Base-by-base conservation (phyloP, 495 filamentous ascomycete species). In the Lepidopterella palustris region DNA sequence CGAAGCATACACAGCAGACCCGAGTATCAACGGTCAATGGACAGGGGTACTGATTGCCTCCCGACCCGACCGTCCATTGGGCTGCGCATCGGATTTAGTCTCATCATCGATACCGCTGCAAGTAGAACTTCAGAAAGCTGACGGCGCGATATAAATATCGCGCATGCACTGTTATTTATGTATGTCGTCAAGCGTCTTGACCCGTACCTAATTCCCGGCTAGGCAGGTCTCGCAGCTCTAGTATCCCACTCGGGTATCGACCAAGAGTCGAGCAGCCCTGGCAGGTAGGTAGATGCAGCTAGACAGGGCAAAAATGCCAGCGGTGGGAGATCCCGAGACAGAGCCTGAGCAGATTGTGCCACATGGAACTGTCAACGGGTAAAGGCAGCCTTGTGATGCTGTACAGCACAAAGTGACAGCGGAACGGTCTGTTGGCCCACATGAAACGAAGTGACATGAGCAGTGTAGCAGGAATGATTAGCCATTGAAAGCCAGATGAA, bases 381-480 rank as follows among this genome's bases (percentile, higher is more conserved):
- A 65, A 61, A 61, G 55, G 42, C 57, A 57, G 62, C 21, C 8
- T 13, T 27, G 25, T 15, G 20, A 25, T 24, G 26, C 26, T 27
- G 47, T 15, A 42, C 35, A 42, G 35, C 35, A 42, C 35, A 24
- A 50, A 50, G 20, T 50, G 47, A 50, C 47, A 50, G 47, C 35
- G 35, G 35, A 11, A 42, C 35, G 35, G 35, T 2, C 35, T 42
- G 35, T 24, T 50, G 20, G 47, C 18, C 18, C 47, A 50, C 47
- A 50, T 50, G 47, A 50, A 50, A 50, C 47, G 15, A 25, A 50
- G 47, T 50, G 47, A 50, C 47, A 50, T 57, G 42, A 11, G 18
- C 32, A 9, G 62, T 64, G 62, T 60, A 31, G 62, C 62, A 64
- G 45, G 20, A 42, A 47, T 29, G 23, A 58, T 63, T 58, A 58